Evolutionary conservation across 768 basidiomycete species (phyloP), one percentile per base, ranked within the genome.

Genomic region (Rubroboletus pulcherrimus): DNA sequence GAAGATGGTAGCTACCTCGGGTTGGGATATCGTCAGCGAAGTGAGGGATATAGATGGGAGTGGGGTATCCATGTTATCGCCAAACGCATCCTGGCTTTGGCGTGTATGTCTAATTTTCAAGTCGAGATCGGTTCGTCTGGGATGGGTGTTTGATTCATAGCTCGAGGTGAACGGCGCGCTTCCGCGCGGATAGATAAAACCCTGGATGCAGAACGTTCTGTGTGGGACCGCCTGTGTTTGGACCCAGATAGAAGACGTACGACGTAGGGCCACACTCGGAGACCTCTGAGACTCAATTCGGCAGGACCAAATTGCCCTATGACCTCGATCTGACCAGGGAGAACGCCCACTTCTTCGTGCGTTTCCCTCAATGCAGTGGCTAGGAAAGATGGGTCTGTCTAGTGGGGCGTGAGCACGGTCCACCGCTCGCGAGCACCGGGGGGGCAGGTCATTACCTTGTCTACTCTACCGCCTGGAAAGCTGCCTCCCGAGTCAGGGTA

Each of bases 241-340:
- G 5, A 26, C 26, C 26, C 15, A 45, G 35, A 47, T 39, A 29
- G 40, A n/a, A 6, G 43, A 78, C 84, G 74, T 71, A 91, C 89
- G 45, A 91, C 83, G 63, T 81, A 87, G 29, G 89, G 88, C 84
- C 85, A 89, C 9, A 91, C 90, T 15, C 77, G 71, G 71, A 87
- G 75, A 21, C 85, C 83, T 17, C 73, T 68, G 31, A 84, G 72
- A 55, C 82, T 86, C 31, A 75, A 62, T 65, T 87, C 81, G 2
- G 86, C 75, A 5, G 87, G 84, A 10, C 83, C 82, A 17, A 90
- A 72, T 53, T 77, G 70, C 6, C 90, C 91, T 1, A 91, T 70
- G 45, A 89, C 71, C 45, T 91, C 84, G 21, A 92, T 74, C 58
- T 81, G 79, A 35, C 71, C 65, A n/a, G 84, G 77, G 33, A 69